Conservation (phyloP, 306 rosid genomes). For the Elaeagnus macrophylla region DNA sequence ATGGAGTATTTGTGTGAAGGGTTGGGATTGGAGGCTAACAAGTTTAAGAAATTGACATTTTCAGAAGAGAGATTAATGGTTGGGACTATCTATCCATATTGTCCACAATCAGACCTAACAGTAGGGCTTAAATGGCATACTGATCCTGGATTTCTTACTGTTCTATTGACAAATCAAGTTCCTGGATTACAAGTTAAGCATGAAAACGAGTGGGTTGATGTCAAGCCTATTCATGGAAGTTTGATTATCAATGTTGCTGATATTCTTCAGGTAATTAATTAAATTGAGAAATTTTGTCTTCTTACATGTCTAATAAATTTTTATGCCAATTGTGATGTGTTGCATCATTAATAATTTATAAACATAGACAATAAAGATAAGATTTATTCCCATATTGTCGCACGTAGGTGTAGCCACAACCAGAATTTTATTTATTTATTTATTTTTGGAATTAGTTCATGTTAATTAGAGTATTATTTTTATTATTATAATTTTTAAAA, state of each 20-base stretch:
- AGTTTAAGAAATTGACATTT: conserved; percentile 26
- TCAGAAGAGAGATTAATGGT: conserved; percentile 2
- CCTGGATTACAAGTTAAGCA: conserved; percentile 30
- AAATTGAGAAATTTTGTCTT: no score
- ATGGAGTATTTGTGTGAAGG: conserved; percentile 35
- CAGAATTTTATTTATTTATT: no score
- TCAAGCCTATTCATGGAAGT: conserved; percentile 21
- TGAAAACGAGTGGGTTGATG: conserved; percentile 19
- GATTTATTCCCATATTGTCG: no score
- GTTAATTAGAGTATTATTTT: no score
- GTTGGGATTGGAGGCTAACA: conserved; percentile 22
- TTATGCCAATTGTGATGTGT: no score
- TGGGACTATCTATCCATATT: conserved; percentile 25
- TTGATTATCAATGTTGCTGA: conserved; percentile 27
- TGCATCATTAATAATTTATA: no score
- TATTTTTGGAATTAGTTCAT: no score
- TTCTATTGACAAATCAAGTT: conserved; percentile 23
- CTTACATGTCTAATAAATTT: no score
- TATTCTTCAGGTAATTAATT: conserved; percentile 22
- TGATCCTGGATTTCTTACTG: conserved; percentile 21
- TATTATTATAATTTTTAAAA: no score
- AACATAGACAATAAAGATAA: no score
- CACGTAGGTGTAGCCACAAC: no score
- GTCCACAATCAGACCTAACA: conserved; percentile 34
- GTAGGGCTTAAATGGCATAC: conserved; percentile 24